phyloP scores from a whole-genome alignment of 306 rosid species.

The Sicyos edulis region DNA sequence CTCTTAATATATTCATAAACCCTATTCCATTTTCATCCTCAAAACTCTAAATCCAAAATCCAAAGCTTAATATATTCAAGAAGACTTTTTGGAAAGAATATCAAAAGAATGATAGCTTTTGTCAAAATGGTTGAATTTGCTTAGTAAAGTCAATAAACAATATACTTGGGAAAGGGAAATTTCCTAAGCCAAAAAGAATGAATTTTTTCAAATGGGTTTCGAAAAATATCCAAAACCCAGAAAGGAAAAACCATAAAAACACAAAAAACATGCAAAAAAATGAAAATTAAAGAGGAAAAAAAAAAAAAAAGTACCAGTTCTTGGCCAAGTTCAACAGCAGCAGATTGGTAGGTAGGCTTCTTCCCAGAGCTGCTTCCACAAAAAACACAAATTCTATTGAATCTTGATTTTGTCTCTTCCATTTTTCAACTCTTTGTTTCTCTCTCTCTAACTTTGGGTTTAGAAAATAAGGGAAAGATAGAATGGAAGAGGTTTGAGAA shows the following conservation, averaged over 20 bases:
- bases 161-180: neutral
- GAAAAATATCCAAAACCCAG: neutral
- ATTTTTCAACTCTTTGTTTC: constrained; percentile 23
- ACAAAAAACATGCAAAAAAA: constrained; percentile 2
- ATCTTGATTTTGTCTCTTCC: constrained; percentile 80
- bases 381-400: constrained; percentile 84
- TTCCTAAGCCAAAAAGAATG: constrained; percentile 18
- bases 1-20: constrained; percentile 36
- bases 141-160: neutral
- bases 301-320: constrained; percentile 51
- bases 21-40: constrained; percentile 36
- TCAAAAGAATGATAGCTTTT: neutral
- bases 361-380: constrained; percentile 98
- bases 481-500: constrained; percentile 27
- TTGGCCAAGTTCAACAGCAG: constrained; percentile 83
- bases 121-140: neutral
- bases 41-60: neutral
- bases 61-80: neutral
- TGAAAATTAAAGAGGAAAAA: neutral
- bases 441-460: neutral
- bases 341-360: constrained; percentile 86
- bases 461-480: neutral
- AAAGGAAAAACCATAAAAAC: neutral
- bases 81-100: neutral
- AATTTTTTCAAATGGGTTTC: neutral